Base-by-base conservation (phyloP, 2,329 filamentous ascomycete species). In the Venturiaceae sp. region DNA sequence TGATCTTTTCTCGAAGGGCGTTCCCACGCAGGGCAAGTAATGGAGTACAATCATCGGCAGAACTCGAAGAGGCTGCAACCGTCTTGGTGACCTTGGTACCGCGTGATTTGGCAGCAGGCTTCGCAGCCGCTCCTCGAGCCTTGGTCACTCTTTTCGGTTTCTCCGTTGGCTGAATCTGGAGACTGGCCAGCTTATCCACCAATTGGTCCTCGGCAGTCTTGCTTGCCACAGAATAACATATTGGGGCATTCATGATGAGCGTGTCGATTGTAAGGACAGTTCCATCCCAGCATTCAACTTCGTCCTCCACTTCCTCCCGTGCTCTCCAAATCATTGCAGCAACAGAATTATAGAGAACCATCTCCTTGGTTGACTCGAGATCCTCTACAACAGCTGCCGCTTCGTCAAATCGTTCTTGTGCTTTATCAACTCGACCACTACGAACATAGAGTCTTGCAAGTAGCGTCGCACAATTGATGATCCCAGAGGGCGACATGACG, bases 401-500 rank as follows among this genome's bases (percentile, higher is more conserved):
- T 11, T 56, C 34, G 19, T 39, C 54, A 16, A 44, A 46, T 3
- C 28, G 33, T 5, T 46, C n/a, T 56, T 39, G 34, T 6, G 34
- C 54, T 21, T 56, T 37, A 6, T 56, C 54, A 32, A 56, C n/a
- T 5, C 36, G 32, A 23, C 54, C 54, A 44, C 28, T 46, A 11
- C n/a, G 26, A 7, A 56, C 28, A 14, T 56, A 30, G 14, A 41
- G 36, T 14, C 26, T 33, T 21, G 54, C 54, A 5, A 56, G 28
- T 2, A 9, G 26, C 7, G 34, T 56, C 8, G 39, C 34, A 32
- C 28, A 19, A 21, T 19, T 32, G 21, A 44, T 32, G 4, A 30
- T 39, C 11, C 34, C 32, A 5, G 34, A 32, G 9, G 54, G 34
- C 4, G 39, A 39, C 53, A 81, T 77, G 8, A 88, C 82, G n/a